Base-by-base conservation (phyloP, 768 basidiomycete genomes). In the Leccinum obscurum region DNA sequence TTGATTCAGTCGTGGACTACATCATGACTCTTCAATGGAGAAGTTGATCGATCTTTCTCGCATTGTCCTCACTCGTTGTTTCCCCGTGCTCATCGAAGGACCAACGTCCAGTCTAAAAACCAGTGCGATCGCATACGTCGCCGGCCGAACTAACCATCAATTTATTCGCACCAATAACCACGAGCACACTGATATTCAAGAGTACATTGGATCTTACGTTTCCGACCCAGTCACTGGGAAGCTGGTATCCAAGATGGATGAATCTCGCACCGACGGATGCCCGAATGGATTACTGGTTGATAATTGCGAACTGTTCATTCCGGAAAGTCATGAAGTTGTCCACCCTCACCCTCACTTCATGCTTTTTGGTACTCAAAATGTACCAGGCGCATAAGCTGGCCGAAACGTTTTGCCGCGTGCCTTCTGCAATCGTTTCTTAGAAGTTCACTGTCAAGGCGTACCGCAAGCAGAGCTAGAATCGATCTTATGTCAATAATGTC, bases 101-200 rank as follows among this genome's bases (percentile, higher is more conserved):
- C 97, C 96, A 0, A 99, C 97, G 0, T 98, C 97, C 1, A 91
- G 89, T 58, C 97, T 97, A 44, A 99, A 99, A 79, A 99, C 97
- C 3, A 95, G 93, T 66, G 92, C 30, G 30, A 9, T 99, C 50
- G 95, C 98, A 76, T 98, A 95, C 73, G 84, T 99, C 30, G 96
- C 97, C 6, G 85, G 85, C 61, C 83, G 90, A 58, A 97, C 95
- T 0, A 95, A 96, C 0, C 97, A 99, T 77, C 86, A 84, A 37
- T 98, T 98, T 73, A 87, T 99, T 32, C 92, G 97, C 41, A 97
- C 98, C 81, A 99, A 99, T 78, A 99, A 99, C 68, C 97, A 99
- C 76, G 97, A 99, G 64, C 97, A 98, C 70, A 99, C 97, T 6
- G 97, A 99, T 70, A 97, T 99, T 54, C 97, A 99, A 69, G 97